Percentiles rank a stretch among this genome's conserved stretches.
Evolutionary conservation across 768 basidiomycete genomes (phyloP).

Genomic region (Coprinellus micaceus): DNA sequence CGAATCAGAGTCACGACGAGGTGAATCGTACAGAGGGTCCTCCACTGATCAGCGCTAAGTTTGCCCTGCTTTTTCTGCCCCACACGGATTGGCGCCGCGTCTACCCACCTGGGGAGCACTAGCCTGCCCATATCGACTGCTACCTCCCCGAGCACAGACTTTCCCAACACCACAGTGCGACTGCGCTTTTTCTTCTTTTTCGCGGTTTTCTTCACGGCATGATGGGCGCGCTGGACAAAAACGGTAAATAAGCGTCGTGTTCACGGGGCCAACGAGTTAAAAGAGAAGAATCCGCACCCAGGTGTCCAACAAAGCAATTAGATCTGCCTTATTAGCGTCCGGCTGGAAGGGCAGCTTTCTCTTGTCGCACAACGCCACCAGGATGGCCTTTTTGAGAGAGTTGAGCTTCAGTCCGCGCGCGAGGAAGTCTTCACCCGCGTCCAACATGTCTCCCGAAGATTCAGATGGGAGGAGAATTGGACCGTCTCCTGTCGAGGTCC

Average conservation of each 20-base stretch:
- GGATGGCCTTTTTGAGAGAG: neutral
- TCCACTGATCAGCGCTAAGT: slow-evolving; percentile 32
- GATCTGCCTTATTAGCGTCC: neutral
- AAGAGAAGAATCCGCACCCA: neutral
- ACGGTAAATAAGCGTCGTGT: no score
- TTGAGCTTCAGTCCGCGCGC: neutral
- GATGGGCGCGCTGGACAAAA: neutral
- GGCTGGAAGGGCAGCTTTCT: neutral
- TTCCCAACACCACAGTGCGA: neutral
- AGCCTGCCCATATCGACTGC: slow-evolving; percentile 9
- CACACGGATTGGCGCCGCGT: slow-evolving; percentile 10
- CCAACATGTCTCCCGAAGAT: neutral
- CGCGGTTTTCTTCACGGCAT: neutral
- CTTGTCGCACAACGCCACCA: neutral
- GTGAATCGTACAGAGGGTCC: slow-evolving; percentile 21
- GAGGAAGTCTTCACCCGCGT: neutral
- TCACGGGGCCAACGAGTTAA: no score
- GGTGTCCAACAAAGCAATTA: neutral
- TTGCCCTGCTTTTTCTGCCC: slow-evolving; percentile 20
- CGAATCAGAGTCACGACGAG: slow-evolving; percentile 25
- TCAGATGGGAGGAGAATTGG: neutral
- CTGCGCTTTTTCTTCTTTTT: neutral
- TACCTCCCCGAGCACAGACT: neutral
- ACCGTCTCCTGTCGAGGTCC: neutral
- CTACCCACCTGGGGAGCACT: slow-evolving; percentile 17